phyloP scores from a whole-genome alignment of 768 basidiomycete species.

The Kondoa malvinella region DNA sequence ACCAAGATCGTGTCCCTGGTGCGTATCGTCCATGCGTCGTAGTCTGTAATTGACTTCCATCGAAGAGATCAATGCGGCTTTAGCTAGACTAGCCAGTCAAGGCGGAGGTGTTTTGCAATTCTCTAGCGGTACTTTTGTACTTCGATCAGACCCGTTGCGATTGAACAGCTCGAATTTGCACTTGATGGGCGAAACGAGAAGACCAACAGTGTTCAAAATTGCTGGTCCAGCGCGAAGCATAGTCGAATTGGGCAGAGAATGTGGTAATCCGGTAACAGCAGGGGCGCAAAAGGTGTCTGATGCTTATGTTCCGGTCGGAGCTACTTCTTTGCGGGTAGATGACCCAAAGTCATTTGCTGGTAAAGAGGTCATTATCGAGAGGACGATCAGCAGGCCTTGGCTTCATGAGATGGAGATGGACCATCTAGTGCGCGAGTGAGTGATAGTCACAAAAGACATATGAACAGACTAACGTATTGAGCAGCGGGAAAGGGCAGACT shows the following conservation, averaged over 20 bases:
- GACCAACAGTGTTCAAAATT: background rate
- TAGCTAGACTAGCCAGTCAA: background rate
- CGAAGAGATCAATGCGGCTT: conserved; percentile 1
- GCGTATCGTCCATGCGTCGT: background rate
- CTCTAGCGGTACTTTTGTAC: background rate
- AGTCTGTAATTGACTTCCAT: background rate
- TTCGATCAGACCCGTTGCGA: background rate
- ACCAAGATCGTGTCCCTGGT: background rate
- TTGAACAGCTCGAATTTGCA: background rate
- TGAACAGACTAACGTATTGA: no score
- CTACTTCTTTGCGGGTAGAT: background rate
- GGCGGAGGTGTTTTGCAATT: background rate
- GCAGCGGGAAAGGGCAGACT: background rate
- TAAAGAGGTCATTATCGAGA: background rate
- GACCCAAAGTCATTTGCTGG: background rate
- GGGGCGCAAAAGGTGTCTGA: background rate
- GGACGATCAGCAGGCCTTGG: background rate
- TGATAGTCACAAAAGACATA: background rate
- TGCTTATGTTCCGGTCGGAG: background rate
- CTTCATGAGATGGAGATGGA: background rate
- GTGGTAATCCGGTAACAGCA: background rate
- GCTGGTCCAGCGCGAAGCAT: background rate
- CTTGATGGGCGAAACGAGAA: background rate
- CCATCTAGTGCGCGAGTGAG: background rate
- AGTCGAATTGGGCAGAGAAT: background rate